Percentiles rank a stretch among this genome's conserved stretches.
These are phyloP conservation scores for Hypericum perforatum DNA, from an alignment of 345 rosid genomes.

Conservation along the genomic window DNA sequence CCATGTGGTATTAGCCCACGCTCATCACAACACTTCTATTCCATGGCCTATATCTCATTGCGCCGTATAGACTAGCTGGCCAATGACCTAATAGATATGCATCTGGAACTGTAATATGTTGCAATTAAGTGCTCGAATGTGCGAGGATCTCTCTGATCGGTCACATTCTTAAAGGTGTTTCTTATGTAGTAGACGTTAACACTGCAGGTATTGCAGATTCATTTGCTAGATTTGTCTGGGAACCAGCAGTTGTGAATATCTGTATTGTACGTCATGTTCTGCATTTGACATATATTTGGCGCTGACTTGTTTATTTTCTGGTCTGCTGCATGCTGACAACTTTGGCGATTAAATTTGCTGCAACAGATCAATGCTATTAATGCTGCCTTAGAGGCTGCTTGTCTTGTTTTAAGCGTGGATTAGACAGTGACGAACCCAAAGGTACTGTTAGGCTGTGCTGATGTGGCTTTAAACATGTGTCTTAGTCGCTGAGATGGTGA, in stretches of 20 bases:
- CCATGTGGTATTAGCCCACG: conserved; percentile 44
- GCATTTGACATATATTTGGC: neutral
- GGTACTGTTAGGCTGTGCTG: conserved; percentile 30
- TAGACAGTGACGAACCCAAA: conserved; percentile 98
- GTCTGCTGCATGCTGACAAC: neutral
- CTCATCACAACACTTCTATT: too few species aligned
- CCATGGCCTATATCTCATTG: too few species aligned
- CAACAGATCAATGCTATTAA: conserved; percentile 87
- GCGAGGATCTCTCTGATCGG: too few species aligned
- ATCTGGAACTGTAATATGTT: too few species aligned
- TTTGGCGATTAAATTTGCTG: conserved; percentile 5
- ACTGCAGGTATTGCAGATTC: conserved; percentile 94
- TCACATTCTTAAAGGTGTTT: conserved; percentile 41
- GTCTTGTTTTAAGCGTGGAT: conserved; percentile 89
- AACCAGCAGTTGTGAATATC: conserved; percentile 95
- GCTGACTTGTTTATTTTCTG: neutral
- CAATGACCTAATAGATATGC: too few species aligned
- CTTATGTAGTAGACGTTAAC: conserved; percentile 89
- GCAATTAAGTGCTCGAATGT: too few species aligned
- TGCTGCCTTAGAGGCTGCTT: conserved; percentile 98
- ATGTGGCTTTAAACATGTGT: too few species aligned
- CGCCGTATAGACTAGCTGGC: too few species aligned
- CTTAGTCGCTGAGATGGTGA: too few species aligned
- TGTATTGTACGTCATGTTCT: neutral
- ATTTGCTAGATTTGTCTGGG: conserved; percentile 96